Conservation (phyloP, 768 basidiomycete genomes). For the Plicaturopsis crispa region DNA sequence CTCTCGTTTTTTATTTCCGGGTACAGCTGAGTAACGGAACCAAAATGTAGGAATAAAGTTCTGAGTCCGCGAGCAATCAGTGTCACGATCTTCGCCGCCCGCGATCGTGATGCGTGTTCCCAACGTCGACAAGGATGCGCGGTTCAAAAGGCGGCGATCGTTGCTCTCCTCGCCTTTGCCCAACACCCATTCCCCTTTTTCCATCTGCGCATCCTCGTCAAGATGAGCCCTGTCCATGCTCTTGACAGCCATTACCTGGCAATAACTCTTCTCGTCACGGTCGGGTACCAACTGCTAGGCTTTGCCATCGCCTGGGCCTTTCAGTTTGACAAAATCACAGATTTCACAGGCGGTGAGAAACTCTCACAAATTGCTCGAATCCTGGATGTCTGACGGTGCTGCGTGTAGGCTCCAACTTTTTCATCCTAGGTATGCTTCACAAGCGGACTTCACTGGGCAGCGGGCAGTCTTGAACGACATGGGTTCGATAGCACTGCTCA, state of each 20-base stretch:
- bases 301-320: conserved; percentile 63
- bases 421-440: conserved; percentile 39
- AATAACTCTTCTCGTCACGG: conserved; percentile 25
- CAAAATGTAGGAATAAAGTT: no score
- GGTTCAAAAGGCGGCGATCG: no score
- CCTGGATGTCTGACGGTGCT: neutral
- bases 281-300: conserved; percentile 47
- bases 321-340: conserved; percentile 70
- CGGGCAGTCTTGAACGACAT: neutral
- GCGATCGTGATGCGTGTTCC: no score
- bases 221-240: conserved; percentile 16
- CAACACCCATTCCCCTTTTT: no score
- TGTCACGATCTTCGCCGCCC: no score
- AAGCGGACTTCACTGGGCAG: neutral
- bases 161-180: no score
- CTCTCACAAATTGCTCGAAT: conserved; percentile 2
- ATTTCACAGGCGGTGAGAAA: conserved; percentile 49
- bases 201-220: no score
- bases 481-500: conserved; percentile 35
- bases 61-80: no score
- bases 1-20: no score
- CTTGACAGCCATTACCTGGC: conserved; percentile 26
- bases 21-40: no score
- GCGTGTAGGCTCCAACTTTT: conserved; percentile 54
- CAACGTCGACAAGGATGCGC: no score